These are phyloP conservation scores for Castanopsis chinensis DNA, from an alignment of 306 rosid species.

Conservation along the genomic window DNA sequence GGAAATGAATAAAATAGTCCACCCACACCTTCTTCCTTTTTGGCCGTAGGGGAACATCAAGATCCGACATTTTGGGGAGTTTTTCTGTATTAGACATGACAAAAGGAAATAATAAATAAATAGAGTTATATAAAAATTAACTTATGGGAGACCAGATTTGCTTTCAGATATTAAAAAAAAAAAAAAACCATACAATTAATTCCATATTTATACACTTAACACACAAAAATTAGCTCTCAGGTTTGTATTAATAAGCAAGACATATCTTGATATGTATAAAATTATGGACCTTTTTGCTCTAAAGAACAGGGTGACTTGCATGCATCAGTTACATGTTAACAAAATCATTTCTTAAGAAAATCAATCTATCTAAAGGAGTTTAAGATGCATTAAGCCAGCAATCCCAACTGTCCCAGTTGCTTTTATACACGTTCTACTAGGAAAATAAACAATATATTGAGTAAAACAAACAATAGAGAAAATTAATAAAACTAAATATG, in stretches of 20 bases:
- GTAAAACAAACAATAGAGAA: not conserved
- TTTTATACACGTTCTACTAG: not conserved
- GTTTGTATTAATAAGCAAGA: no score
- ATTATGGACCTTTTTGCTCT: not conserved
- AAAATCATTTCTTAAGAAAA: not conserved
- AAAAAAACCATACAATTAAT: not conserved
- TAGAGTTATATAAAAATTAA: not conserved
- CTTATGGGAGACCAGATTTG: not conserved
- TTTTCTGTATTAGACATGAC: constrained; percentile 7
- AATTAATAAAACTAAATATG: not conserved
- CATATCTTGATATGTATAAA: no score
- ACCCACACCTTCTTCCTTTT: constrained; percentile 92
- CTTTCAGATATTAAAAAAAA: not conserved
- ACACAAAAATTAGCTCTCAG: no score
- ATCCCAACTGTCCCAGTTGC: not conserved
- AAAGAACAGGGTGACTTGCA: not conserved
- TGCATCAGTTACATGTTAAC: not conserved
- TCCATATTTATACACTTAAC: not conserved
- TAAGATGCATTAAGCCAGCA: not conserved
- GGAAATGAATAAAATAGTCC: constrained; percentile 72
- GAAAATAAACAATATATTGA: not conserved
- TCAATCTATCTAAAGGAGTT: not conserved
- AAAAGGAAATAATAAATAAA: not conserved
- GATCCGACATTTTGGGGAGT: constrained; percentile 67
- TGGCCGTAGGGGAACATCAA: constrained; percentile 77